Conservation (phyloP, 2,329 filamentous ascomycete species). For the Pseudogymnoascus sp. region DNA sequence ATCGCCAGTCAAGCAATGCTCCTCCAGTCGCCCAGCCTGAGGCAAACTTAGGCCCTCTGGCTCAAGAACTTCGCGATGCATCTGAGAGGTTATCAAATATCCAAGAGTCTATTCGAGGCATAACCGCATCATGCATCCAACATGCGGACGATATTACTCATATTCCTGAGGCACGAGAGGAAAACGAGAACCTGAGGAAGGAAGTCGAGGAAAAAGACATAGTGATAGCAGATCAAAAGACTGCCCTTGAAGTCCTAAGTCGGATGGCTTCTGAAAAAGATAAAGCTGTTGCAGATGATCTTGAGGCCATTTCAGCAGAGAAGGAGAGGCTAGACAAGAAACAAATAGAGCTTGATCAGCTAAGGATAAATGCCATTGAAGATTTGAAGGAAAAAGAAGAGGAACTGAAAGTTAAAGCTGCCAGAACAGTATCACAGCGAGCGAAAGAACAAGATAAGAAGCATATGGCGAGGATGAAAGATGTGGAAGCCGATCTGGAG, state of each 20-base stretch:
- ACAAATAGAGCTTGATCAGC: neutral
- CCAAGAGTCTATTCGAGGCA: neutral
- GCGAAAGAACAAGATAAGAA: neutral
- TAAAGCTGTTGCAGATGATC: neutral
- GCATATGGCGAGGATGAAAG: neutral
- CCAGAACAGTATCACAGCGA: neutral
- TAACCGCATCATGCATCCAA: neutral
- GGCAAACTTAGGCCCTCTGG: neutral
- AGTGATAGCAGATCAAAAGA: neutral
- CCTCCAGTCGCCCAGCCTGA: neutral
- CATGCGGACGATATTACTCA: neutral
- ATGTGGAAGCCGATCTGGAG: conserved; percentile 11
- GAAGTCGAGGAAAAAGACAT: neutral
- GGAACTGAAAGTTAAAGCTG: neutral
- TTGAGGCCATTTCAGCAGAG: neutral
- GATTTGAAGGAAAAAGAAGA: neutral
- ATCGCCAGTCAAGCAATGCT: neutral
- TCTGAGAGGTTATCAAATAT: neutral
- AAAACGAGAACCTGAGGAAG: neutral
- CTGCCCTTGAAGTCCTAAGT: neutral
- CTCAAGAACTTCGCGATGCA: neutral
- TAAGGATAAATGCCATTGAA: neutral
- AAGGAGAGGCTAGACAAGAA: neutral
- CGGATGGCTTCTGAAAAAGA: neutral
- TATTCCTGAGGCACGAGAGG: neutral